Percentiles rank a stretch among this genome's conserved stretches.
These are phyloP conservation scores for Rhazya stricta DNA, from an alignment of 257 asterid genomes.

Conservation along the genomic window DNA sequence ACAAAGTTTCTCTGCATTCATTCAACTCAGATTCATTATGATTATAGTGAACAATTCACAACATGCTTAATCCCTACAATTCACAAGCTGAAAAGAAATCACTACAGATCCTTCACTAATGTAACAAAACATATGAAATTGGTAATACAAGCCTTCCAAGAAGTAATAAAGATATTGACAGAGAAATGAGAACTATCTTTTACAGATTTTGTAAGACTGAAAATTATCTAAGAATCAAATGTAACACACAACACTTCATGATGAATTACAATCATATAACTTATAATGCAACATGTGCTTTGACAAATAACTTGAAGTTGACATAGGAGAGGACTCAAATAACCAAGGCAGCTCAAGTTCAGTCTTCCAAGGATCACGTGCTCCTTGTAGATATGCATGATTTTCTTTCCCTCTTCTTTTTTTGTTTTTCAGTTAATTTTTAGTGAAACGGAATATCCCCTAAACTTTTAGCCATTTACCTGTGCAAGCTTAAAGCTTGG, in stretches of 20 bases:
- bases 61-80: neutral
- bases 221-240: neutral
- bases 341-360: neutral
- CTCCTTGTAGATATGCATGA: neutral
- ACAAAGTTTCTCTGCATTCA: slow-evolving; percentile 73
- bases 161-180: neutral
- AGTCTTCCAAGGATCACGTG: neutral
- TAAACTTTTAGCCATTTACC: slow-evolving; percentile 37
- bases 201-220: neutral
- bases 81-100: neutral
- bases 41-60: neutral
- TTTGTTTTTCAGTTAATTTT: too few relatives aligned
- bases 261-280: neutral
- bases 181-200: neutral
- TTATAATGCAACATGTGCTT: neutral
- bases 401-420: too few relatives aligned
- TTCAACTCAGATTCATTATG: slow-evolving; percentile 2
- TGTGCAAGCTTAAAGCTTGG: slow-evolving; percentile 92
- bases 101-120: neutral
- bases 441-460: neutral
- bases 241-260: neutral
- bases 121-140: neutral
- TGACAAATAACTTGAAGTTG: neutral
- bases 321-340: neutral
- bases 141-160: neutral